Evolutionary conservation across 805 yeast genomes (phyloP), one percentile per base, ranked within the genome.

Genomic region (Teunomyces pallodes): DNA sequence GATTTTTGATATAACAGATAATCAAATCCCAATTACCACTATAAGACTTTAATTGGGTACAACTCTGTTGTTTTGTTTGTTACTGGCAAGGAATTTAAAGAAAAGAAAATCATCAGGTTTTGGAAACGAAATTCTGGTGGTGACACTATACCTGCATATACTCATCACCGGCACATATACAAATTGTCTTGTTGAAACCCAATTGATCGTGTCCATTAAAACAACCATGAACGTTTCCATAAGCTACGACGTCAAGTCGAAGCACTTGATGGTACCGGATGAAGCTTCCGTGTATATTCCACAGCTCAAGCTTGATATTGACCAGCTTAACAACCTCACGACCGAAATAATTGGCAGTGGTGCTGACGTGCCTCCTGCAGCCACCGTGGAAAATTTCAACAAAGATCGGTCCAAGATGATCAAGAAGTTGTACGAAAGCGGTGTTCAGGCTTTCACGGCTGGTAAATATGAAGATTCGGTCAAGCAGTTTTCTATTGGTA

Each of bases 391-490:
- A 67, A 59, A 76, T 59, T 74, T 80, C 78, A 71, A 83, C 72
- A 67, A 78, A 65, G 75, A 79, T 58, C 51, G 78, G 63, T 55
- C 81, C n/a, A 74, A 79, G 48, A 74, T 84, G 80, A 75, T 84
- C 50, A 82, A 79, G 55, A 83, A 82, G 57, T 68, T 86, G 58
- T 84, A 84, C 56, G 86, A 81, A 46, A 72, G 83, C 13, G 90
- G 89, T 2, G 76, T 82, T 3, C 75, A 69, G 38, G 67, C 83
- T 5, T 77, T 86, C 67, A 79, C 81, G 55, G 70, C 72, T 24
- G 75, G 74, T 26, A 80, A 82, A 57, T 75, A 75, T 51, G 68
- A 67, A 3, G 90, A 84, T 9, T 84, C 90, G 1, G 76, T 78
- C 35, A 83, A 83, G 58, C 85, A 82, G 56, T 79, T 84, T 55